Evolutionary conservation across 495 filamentous ascomycete species (phyloP), one percentile per base, ranked within the genome.

Genomic region (Talaromyces borbonicus): DNA sequence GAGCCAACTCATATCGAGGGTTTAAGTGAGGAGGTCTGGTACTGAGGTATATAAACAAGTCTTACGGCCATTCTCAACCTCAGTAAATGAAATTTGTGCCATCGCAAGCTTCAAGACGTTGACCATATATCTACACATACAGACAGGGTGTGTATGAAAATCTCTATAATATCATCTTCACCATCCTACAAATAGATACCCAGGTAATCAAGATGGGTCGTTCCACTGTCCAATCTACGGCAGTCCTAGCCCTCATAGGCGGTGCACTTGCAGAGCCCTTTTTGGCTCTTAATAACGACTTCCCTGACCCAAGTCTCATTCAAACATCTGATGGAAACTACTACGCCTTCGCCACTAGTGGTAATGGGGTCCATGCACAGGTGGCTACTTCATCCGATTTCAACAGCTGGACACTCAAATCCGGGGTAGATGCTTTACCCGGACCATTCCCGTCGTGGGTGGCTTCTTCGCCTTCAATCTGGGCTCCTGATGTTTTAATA

Each of bases 401-500:
- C 44, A 48, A 53, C 27, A 56, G 57, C 14, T 66, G 63, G 61
- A 60, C 57, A 4, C 46, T 53, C 3, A 39, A 58, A 11, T 32
- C 27, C 12, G 38, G 53, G 8, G 57, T 35, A 2, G 62, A 66
- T 46, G 54, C 58, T 12, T 43, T 67, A 48, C 64, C 62, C 23
- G 46, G 43, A 1, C 43, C 43, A n/a, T 46, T 46, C 15, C 43
- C 43, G 4, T 11, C 48, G 38, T 54, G 32, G 54, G 63, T 24
- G 52, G 61, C 29, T 36, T 33, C 27, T 18, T 33, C 43, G 12
- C 43, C 43, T 5, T 7, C 14, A 5, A 36, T 46, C 5, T 66
- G 62, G 59, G 64, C 62, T 0, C 64, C 62, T 1, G 64, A 66
- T 52, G 56, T 60, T 29, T 57, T 67, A 6, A 54, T 57, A 43